Evolutionary conservation across 768 basidiomycete species (phyloP), one percentile per base, ranked within the genome.

Genomic region (Trametes coccinea): DNA sequence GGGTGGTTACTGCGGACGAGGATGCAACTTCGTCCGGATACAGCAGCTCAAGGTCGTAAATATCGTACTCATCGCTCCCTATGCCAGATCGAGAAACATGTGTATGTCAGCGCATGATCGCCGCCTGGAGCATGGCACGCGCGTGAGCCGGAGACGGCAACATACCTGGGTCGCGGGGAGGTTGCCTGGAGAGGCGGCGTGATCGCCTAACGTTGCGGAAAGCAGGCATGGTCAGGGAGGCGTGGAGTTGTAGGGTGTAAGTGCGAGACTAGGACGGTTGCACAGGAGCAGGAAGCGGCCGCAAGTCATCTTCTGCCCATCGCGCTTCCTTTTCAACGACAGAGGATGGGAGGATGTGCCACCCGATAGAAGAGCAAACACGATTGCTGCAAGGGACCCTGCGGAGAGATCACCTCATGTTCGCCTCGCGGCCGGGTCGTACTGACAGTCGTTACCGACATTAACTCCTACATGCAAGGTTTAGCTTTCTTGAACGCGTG

Each of bases 151-250:
- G 33, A 29, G 37, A 53, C 34, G 37, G 52, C 59, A 54, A 71
- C 50, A 67, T 51, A 75, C 69, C 73, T 68, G 75, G 72, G 44
- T 77, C 61, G 62, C 68, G 64, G 22, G 79, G 77, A 9, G 72
- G 71, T 67, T 74, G 78, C 58, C 70, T 74, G 11, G 80, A 80
- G 16, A 81, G 69, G 48, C 81, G 72, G 43, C 80, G 78, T 29
- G 82, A 84, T 60, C 73, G 77, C 53, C 80, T 78, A 46, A 69
- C 52, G 58, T 73, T 72, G 37, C 72, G 74, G 56, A 68, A 61
- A 48, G 70, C 72, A 16, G 73, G 61, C 78, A 79, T 79, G 47
- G 61, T 33, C 31, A 47, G 4, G 27, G 34, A 40, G 62, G 33
- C 29, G 17, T 13, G 44, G 27, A 47, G 41, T 43, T 27, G 60